Conservation (phyloP, 345 rosid genomes). For the Adansonia digitata region DNA sequence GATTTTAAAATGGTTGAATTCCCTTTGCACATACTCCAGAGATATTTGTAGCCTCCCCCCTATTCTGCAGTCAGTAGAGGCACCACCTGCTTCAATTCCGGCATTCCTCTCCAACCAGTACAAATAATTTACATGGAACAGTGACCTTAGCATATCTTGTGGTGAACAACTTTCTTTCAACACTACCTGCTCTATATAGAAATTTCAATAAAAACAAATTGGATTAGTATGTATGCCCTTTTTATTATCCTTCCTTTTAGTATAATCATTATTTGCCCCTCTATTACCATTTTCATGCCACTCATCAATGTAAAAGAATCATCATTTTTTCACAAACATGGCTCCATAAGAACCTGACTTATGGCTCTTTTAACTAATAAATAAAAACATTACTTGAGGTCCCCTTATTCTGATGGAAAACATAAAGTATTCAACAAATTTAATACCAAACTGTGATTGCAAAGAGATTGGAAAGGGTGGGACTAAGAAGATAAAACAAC, state of each 20-base stretch:
- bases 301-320: too few relatives aligned
- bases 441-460: neutral
- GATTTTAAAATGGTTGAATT: constrained; percentile 68
- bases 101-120: constrained; percentile 96
- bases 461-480: neutral
- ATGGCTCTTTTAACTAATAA: too few relatives aligned
- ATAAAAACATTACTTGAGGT: too few relatives aligned
- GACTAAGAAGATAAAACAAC: neutral
- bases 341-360: too few relatives aligned
- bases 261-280: neutral
- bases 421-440: neutral
- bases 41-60: constrained; percentile 82
- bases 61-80: constrained; percentile 53
- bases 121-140: constrained; percentile 86
- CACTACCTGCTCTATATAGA: constrained; percentile 57
- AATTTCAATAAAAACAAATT: neutral
- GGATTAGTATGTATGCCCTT: neutral
- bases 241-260: neutral
- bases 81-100: constrained; percentile 58
- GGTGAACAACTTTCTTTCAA: constrained; percentile 72
- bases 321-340: too few relatives aligned
- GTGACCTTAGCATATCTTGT: constrained; percentile 89
- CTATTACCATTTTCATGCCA: neutral
- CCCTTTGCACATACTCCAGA: constrained; percentile 73
- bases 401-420: neutral